Evolutionary conservation across 1,139 yeast species (phyloP), one percentile per base, ranked within the genome.

Genomic region (Saccharomycopsis hybrid): DNA sequence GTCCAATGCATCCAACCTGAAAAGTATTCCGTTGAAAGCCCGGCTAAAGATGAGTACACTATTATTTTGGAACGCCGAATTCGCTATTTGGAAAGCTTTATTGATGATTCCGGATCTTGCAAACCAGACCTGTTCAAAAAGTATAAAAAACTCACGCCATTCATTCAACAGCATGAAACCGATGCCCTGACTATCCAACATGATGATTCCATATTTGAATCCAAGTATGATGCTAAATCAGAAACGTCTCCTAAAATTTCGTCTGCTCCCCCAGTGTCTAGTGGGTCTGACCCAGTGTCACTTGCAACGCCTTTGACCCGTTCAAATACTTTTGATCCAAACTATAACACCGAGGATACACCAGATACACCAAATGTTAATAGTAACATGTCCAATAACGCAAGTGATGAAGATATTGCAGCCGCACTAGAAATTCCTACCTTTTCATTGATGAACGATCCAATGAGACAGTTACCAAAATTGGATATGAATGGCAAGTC

Each of bases 1-100:
- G 77, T 73, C 3, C 66, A 70, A 54, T 79, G 85, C 60, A 67
- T 78, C 2, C 82, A 79, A 58, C 85, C 85, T 0, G 77, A 77
- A 3, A 69, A 77, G 49, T 79, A 79, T 53, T 70, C 73, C 1
- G 61, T 59, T n/a, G 65, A 62, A 51, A 58, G 65, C 1, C 66
- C 67, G 13, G 64, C 62, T 13, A 74, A 73, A 57, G 78, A 76
- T 55, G 80, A 76, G 35, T 78, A 78, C 56, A 77, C 82, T 1
- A 49, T 66, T 13, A 69, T 75, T 58, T 58, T 79, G 47, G 84
- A 79, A 57, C 73, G 71, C 50, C 76, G 74, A 57, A 67, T 79
- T 25, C 69, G 67, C 48, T 71, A 69, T 50, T 59, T 79, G 46
- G 82, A 79, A 54, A 70, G 67, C 46, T 50, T 73, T 28, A 58